A percentile compares a stretch with the other conserved stretches of the same genome.
Conservation (phyloP, 768 basidiomycete genomes). For the Boletus speciosus region DNA sequence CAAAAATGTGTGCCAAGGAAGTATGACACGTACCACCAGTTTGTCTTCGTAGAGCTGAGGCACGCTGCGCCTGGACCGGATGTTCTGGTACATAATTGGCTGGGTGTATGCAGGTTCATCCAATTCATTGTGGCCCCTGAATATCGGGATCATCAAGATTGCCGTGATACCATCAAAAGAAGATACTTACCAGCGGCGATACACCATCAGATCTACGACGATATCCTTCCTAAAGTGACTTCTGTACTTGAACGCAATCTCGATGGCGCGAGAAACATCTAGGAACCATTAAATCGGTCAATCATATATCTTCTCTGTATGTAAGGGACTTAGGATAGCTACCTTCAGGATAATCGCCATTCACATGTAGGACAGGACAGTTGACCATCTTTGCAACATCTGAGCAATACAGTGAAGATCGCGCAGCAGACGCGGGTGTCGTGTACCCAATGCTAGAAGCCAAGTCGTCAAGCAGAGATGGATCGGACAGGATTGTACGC, state of each 20-base stretch:
- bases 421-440: slow-evolving; percentile 78
- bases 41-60: slow-evolving; percentile 80
- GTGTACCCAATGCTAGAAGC: slow-evolving; percentile 83
- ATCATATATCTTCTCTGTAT: not conserved
- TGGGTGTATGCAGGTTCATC: slow-evolving; percentile 86
- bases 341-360: slow-evolving; percentile 89
- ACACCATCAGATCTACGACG: slow-evolving; percentile 85
- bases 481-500: slow-evolving; percentile 7
- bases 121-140: slow-evolving; percentile 84
- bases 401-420: slow-evolving; percentile 85
- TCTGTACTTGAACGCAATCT: slow-evolving; percentile 84
- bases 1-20: not conserved
- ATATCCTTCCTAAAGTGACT: slow-evolving; percentile 89
- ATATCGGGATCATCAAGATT: not conserved
- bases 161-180: not conserved
- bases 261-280: slow-evolving; percentile 84
- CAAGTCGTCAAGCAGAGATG: not conserved
- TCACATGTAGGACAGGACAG: slow-evolving; percentile 85
- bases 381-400: slow-evolving; percentile 90
- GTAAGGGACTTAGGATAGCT: not conserved
- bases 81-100: slow-evolving; percentile 89
- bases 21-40: slow-evolving; percentile 52
- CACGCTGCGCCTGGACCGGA: slow-evolving; percentile 70
- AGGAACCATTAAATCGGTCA: not conserved
- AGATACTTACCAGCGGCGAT: slow-evolving; percentile 65